These are phyloP conservation scores for Pseudonectria foliicola DNA, from an alignment of 2,329 filamentous ascomycete species.

Conservation along the genomic window DNA sequence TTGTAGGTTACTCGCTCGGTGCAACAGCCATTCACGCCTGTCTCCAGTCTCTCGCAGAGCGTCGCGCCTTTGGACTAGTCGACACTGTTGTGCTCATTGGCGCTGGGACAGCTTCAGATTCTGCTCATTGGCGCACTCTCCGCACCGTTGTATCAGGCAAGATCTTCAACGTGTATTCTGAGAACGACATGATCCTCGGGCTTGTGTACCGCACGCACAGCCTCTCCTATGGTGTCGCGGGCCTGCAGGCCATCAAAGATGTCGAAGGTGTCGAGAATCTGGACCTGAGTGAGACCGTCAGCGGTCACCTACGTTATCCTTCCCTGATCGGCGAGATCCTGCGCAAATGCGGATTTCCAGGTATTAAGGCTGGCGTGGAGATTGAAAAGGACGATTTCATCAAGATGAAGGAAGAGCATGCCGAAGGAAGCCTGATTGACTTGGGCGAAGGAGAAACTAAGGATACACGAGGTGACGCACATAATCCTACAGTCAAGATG, in stretches of 20 bases:
- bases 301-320: slow-evolving; percentile 47
- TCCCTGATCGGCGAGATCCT: slow-evolving; percentile 45
- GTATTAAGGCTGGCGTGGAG: slow-evolving; percentile 35
- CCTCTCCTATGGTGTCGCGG: slow-evolving; percentile 76
- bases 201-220: slow-evolving; percentile 83
- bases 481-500: slow-evolving; percentile 12
- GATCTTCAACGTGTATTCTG: slow-evolving; percentile 81
- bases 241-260: slow-evolving; percentile 64
- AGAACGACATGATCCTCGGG: slow-evolving; percentile 79
- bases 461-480: slow-evolving; percentile 5
- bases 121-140: slow-evolving; percentile 67
- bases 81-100: slow-evolving; percentile 81
- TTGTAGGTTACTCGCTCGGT: slow-evolving; percentile 77
- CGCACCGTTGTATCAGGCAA: slow-evolving; percentile 72
- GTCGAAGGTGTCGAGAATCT: slow-evolving; percentile 59
- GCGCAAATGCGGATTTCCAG: slow-evolving; percentile 43
- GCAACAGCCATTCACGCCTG: slow-evolving; percentile 79
- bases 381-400: slow-evolving; percentile 49
- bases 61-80: slow-evolving; percentile 74
- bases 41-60: slow-evolving; percentile 66
- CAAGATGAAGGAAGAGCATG: slow-evolving; percentile 33
- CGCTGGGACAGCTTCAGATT: slow-evolving; percentile 65
- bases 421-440: slow-evolving; percentile 25
- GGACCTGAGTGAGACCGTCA: slow-evolving; percentile 45
- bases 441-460: slow-evolving; percentile 15